These are phyloP conservation scores for Baeospora myosura DNA, from an alignment of 1,284 basidiomycete genomes.

Conservation along the genomic window DNA sequence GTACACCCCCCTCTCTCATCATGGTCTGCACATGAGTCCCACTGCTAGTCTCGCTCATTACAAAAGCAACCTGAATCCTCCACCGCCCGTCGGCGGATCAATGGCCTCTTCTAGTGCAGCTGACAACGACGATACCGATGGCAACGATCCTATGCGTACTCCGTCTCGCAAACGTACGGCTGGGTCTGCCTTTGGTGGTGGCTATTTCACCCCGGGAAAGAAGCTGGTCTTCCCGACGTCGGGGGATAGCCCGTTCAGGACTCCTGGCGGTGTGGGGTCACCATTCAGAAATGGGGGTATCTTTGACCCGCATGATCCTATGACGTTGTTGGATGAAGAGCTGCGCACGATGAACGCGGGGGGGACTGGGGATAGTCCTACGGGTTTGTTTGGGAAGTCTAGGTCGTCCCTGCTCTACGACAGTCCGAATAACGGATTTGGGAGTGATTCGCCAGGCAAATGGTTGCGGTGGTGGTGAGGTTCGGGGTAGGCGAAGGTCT, in stretches of 20 bases:
- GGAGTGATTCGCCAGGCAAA: slow-evolving; percentile 10
- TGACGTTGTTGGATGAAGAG: slow-evolving; percentile 57
- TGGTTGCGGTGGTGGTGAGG: slow-evolving; percentile 10
- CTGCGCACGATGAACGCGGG: slow-evolving; percentile 40
- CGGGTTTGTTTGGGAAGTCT: slow-evolving; percentile 48
- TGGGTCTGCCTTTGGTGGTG: slow-evolving; percentile 19
- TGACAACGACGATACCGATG: slow-evolving; percentile 29
- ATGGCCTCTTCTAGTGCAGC: slow-evolving; percentile 25
- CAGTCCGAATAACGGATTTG: slow-evolving; percentile 10
- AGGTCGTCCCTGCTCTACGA: slow-evolving; percentile 47
- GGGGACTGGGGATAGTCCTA: slow-evolving; percentile 44
- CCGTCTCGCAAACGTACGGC: slow-evolving; percentile 42
- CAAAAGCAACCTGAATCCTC: slow-evolving; percentile 56
- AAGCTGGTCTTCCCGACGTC: slow-evolving; percentile 17
- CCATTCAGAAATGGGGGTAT: slow-evolving; percentile 52
- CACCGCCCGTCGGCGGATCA: slow-evolving; percentile 26
- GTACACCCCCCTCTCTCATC: slow-evolving; percentile 60
- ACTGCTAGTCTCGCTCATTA: slow-evolving; percentile 55
- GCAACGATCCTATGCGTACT: slow-evolving; percentile 40
- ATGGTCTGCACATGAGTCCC: slow-evolving; percentile 61
- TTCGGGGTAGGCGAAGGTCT: too few relatives aligned
- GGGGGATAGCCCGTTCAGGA: slow-evolving; percentile 45
- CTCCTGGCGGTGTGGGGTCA: slow-evolving; percentile 35
- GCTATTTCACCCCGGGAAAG: slow-evolving; percentile 2
- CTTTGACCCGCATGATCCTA: slow-evolving; percentile 63